A percentile compares a stretch with the other conserved stretches of the same genome.
Conservation (phyloP, 2,329 filamentous ascomycete genomes). For the Aureobasidium sp. region DNA sequence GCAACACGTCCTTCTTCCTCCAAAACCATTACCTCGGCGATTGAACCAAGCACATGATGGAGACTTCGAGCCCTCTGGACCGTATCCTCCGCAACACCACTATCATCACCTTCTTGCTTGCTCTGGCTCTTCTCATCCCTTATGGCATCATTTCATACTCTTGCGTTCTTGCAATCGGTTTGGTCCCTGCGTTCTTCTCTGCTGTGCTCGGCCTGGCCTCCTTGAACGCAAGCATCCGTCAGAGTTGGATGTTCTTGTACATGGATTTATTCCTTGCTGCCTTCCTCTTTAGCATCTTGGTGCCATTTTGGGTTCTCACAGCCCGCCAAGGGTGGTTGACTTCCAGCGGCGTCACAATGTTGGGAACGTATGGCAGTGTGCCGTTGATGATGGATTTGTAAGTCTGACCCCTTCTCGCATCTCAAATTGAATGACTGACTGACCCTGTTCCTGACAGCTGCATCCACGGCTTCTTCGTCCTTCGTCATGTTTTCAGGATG, state of each 20-base stretch:
- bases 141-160: background rate
- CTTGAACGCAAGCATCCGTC: background rate
- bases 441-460: background rate
- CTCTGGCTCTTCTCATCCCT: background rate
- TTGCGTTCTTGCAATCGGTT: background rate
- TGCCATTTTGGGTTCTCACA: background rate
- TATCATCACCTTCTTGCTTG: background rate
- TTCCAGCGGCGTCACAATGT: background rate
- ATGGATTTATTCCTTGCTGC: background rate
- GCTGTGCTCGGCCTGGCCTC: background rate
- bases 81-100: background rate
- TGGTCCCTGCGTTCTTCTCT: background rate
- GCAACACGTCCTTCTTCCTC: background rate
- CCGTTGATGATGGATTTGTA: background rate
- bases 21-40: too few species aligned
- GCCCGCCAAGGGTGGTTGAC: background rate
- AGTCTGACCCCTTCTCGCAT: background rate
- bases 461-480: background rate
- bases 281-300: background rate
- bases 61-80: background rate
- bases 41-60: background rate
- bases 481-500: background rate
- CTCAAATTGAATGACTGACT: background rate
- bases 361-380: background rate
- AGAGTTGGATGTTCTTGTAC: background rate